Evolutionary conservation across 2,329 filamentous ascomycete genomes (phyloP), one percentile per base, ranked within the genome.

Genomic region (Colletotrichum gigasporum): DNA sequence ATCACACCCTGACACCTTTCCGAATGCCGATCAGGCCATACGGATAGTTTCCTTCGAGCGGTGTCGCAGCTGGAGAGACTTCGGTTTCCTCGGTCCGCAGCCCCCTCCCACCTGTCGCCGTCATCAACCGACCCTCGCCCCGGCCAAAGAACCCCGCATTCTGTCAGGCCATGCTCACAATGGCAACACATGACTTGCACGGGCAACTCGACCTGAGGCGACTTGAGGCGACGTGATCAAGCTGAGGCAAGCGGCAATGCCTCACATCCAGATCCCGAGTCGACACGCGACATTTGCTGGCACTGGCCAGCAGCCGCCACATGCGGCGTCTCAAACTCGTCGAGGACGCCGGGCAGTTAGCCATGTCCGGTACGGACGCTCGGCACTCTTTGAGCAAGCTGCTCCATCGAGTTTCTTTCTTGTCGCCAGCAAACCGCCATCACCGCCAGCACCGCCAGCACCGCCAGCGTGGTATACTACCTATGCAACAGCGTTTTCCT

Each of bases 231-330:
- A 28, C 26, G 24, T 10, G 45, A 26, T 41, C 26, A 28, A 42
- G 10, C 30, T 28, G 45, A 42, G 11, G 34, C 55, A 54, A 39
- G 32, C 41, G 30, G 56, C 48, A 34, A 30, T 20, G 56, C 55
- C 41, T 61, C 34, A 34, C 39, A 14, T 41, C 18, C 37, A 51
- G 30, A 9, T 24, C 18, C 24, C 11, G 28, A 57, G 7, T 32
- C 37, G 30, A 28, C 24, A 42, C 52, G 53, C 58, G 42, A 57
- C 28, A 45, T 12, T 44, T 26, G 26, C 16, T 28, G 24, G 48
- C 48, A 65, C 56, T 44, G 56, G 50, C 42, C 61, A 64, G 35
- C 22, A 28, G 28, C 16, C 28, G 55, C 48, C 55, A 42, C 32
- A 58, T 54, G 47, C 20, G n/a, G 41, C 26, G 60, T 28, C 54